Evolutionary conservation across 495 filamentous ascomycete species (phyloP).

Genomic region (Annulohypoxylon stygium): DNA sequence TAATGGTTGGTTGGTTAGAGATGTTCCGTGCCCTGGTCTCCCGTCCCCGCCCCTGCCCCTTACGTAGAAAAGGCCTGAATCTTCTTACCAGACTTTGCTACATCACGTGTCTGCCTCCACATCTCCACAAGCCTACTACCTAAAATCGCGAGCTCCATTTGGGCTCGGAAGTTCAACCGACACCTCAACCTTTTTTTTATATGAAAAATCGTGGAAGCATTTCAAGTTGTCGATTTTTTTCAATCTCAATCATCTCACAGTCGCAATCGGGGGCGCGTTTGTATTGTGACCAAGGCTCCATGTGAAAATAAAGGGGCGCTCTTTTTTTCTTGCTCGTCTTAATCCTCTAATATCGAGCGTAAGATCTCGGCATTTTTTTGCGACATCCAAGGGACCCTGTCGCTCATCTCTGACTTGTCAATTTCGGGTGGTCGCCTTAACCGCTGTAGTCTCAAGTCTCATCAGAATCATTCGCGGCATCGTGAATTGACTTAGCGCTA

Average conservation of each 20-base stretch:
- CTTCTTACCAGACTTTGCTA: too few species aligned
- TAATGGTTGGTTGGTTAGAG: constrained; percentile 4
- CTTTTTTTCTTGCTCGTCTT: background rate
- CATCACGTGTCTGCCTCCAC: constrained; percentile 11
- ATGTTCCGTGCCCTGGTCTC: background rate
- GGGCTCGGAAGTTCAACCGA: constrained; percentile 34
- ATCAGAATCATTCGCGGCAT: background rate
- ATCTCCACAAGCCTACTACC: constrained; percentile 39
- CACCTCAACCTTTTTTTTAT: constrained; percentile 36
- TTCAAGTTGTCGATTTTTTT: constrained; percentile 18
- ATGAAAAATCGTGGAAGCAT: constrained; percentile 29
- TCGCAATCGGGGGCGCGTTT: constrained; percentile 19
- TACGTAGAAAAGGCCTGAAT: constrained; percentile 9
- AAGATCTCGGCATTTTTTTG: background rate
- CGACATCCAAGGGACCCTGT: constrained; percentile 5
- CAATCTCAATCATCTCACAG: constrained; percentile 10
- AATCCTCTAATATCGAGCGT: background rate
- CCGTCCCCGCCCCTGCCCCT: background rate
- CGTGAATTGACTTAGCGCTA: background rate
- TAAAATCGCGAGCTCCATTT: constrained; percentile 41
- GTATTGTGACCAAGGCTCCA: background rate
- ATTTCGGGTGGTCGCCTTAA: constrained; percentile 11
- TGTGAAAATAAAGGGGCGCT: background rate
- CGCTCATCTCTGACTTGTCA: constrained; percentile 14
- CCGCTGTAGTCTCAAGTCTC: background rate